A percentile compares a stretch with the other conserved stretches of the same genome.
phyloP scores from a whole-genome alignment of 2,329 filamentous ascomycete genomes.

The Alternaria triticimaculans region DNA sequence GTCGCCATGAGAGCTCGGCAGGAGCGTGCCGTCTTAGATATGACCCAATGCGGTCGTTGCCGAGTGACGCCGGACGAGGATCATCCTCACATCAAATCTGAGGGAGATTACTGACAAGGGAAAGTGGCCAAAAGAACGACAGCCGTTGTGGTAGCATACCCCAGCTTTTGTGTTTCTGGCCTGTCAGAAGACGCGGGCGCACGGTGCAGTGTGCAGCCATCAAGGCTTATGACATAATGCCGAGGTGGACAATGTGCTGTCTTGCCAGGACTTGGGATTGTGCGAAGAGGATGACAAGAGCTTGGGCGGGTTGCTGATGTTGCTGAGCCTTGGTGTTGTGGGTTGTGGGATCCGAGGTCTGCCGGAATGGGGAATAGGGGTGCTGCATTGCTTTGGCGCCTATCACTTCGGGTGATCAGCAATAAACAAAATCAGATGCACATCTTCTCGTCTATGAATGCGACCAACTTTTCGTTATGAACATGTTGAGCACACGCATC shows the following conservation, averaged over 20 bases:
- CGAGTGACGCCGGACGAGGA: neutral
- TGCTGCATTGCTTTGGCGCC: neutral
- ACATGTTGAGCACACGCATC: neutral
- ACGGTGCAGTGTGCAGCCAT: neutral
- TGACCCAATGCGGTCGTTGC: neutral
- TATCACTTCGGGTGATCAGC: neutral
- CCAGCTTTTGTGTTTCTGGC: constrained; percentile 11
- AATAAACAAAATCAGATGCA: neutral
- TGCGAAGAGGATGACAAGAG: neutral
- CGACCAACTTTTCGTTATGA: neutral
- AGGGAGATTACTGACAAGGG: constrained; percentile 2
- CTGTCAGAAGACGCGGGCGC: neutral
- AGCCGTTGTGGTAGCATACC: constrained; percentile 10
- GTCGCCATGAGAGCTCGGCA: neutral
- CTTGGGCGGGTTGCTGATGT: constrained; percentile 1
- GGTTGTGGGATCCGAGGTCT: constrained; percentile 1
- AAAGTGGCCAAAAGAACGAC: constrained; percentile 6
- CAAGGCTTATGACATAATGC: constrained; percentile 6
- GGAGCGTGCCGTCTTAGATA: neutral
- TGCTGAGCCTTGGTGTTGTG: neutral
- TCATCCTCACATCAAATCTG: neutral
- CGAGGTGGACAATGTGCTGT: neutral
- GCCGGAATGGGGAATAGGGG: neutral
- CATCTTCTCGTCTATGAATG: neutral
- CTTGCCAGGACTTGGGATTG: neutral